These are phyloP conservation scores for Bruguiera parviflora DNA, from an alignment of 345 rosid genomes.

Conservation along the genomic window DNA sequence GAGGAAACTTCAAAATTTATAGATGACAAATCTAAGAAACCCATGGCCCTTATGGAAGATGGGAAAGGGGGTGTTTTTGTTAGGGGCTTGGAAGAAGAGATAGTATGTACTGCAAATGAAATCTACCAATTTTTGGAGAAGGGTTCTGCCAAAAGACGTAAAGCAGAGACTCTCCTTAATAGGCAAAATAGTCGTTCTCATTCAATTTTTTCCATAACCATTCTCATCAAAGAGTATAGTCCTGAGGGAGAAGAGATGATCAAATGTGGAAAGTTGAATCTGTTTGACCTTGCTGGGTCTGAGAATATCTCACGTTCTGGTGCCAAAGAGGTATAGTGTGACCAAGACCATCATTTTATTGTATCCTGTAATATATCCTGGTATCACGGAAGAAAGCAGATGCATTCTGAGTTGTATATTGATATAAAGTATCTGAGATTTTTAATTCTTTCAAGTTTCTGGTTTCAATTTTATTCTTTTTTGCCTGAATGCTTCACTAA, in stretches of 20 bases:
- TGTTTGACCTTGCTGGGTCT: conserved; percentile 99
- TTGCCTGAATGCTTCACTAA: neutral
- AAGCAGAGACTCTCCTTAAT: conserved; percentile 10
- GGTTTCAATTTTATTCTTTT: neutral
- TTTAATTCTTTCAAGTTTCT: neutral
- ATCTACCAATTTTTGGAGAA: conserved; percentile 15
- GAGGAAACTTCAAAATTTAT: conserved; percentile 18
- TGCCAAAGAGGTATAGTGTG: neutral
- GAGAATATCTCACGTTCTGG: conserved; percentile 99
- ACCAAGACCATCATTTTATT: neutral
- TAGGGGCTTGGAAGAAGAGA: conserved; percentile 18
- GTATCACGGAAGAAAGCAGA: neutral
- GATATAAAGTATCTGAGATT: no score
- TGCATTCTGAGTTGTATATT: neutral
- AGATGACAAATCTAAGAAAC: conserved; percentile 18
- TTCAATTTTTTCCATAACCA: conserved; percentile 93
- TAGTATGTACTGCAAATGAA: conserved; percentile 15
- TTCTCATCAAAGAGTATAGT: conserved; percentile 94
- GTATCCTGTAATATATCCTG: neutral
- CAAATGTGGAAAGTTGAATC: conserved; percentile 96
- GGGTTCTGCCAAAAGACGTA: conserved; percentile 19
- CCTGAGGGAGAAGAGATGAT: conserved; percentile 99
- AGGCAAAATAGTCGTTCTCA: conserved; percentile 60
- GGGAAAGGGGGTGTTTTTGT: conserved; percentile 22
- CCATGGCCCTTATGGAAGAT: conserved; percentile 18